Evolutionary conservation across 805 yeast genomes (phyloP), one percentile per base, ranked within the genome.

Genomic region (Candida ponderosae): DNA sequence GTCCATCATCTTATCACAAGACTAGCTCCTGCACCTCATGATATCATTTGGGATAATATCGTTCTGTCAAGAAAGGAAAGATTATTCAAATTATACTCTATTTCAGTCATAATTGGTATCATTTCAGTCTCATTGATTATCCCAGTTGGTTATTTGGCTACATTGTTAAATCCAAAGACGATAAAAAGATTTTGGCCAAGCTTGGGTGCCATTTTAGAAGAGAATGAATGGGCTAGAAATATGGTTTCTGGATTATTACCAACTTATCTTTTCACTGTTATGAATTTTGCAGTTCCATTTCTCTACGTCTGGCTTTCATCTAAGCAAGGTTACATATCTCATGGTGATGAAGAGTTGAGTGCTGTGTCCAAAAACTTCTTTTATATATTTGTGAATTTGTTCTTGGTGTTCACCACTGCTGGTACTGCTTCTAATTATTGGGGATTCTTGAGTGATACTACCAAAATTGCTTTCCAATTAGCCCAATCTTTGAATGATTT

Each of bases 1-100:
- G 87, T 93, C 7, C 81, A 84, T 53, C 84, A 79, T 40, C 64
- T 93, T 37, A 84, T 89, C 27, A 83, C 96, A 4, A 67, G 74
- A 30, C 63, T 88, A 39, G 97, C 97, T 0, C 97, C 97, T 0
- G 95, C 97, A 2, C 97, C 97, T 4, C 90, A 83, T 51, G 98
- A 90, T 56, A 82, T 90, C 18, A 79, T 86, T 30, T 90, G 98
- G 98, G 83, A 79, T 40, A 87, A 89, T 52, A 74, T 87, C 27
- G 89, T 94, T 48, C 63, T 89, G 51, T 78, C 94, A 0, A 68
- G 95, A 38, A 68, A 66, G 38, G 89, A 85, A 48, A 66, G 96
- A 40, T 61, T 82, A 33, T 46, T 76, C 15, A 76, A 88, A 44
- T 69, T 75, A 10, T 79, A 81, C 46, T 42, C 70, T 7, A 80